Base-by-base conservation (phyloP, 2,329 filamentous ascomycete species). In the Cercospora sesami region DNA sequence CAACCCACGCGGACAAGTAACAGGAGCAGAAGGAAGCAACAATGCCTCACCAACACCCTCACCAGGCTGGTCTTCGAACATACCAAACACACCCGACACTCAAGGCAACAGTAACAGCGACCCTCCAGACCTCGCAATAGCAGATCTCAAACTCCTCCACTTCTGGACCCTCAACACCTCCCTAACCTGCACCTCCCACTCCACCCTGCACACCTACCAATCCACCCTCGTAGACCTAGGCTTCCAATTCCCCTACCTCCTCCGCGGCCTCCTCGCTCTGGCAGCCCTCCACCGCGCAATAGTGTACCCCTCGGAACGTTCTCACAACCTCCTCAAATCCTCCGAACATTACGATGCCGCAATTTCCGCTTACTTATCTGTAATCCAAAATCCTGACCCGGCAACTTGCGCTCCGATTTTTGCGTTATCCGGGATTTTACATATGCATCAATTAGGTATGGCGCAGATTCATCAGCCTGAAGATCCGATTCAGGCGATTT, bases 181-280 rank as follows among this genome's bases (percentile, higher is more conserved):
- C 10, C 14, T 45, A 16, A 70, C 69, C 2, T 62, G 64, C 26
- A 33, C 60, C 10, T 42, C 64, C 7, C 28, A 36, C 9, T 26
- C 53, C 28, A 61, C 63, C n/a, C 51, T 51, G 10, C 39, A 64
- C 28, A 60, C 68, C 31, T 73, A 68, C 64, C 73, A 73, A 51
- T 68, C 28, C 4, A 39, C 61, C 2, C 63, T 71, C 9, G 65
- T 71, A 6, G 63, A 72, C 33, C 55, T 74, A n/a, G 69, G 65
- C 8, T 73, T 74, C 51, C 39, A 68, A 9, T 63, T 71, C 36
- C 70, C 65, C 5, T 73, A 72, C 59, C 63, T 74, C 12, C 70
- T 73, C 42, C 73, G 70, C 26, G 71, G 65, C 10, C 68, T 74
- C 60, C 64, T 74, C 3, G 70, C 71, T 9, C 61, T 74, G 1